Percentiles rank a stretch among this genome's conserved stretches.
Evolutionary conservation across 1,139 yeast species (phyloP).

Genomic region (Protomyces arabidopsidicola): DNA sequence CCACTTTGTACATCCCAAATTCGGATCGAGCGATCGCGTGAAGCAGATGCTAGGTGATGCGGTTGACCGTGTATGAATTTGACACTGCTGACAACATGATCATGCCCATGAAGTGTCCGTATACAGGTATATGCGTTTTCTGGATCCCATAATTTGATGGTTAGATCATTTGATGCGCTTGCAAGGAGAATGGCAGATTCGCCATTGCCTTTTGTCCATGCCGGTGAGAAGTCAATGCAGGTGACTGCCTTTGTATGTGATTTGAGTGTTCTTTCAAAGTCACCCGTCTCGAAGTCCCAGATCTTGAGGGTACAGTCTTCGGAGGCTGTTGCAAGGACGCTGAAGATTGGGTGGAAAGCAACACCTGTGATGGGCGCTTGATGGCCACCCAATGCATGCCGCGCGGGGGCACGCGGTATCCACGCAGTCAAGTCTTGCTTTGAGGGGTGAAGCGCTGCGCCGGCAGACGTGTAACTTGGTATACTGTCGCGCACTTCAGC

Average conservation of each 20-base stretch:
- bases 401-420: slow-evolving; percentile 58
- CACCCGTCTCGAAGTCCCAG: slow-evolving; percentile 70
- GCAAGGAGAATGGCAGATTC: slow-evolving; percentile 39
- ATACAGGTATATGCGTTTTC: slow-evolving; percentile 51
- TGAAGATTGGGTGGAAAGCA: slow-evolving; percentile 68
- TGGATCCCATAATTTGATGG: slow-evolving; percentile 67
- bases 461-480: slow-evolving; percentile 27
- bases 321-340: slow-evolving; percentile 62
- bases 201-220: slow-evolving; percentile 28
- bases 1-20: slow-evolving; percentile 76
- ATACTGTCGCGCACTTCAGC: slow-evolving; percentile 8
- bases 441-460: slow-evolving; percentile 4
- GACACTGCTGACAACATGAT: slow-evolving; percentile 72
- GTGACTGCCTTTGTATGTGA: slow-evolving; percentile 77
- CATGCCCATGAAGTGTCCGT: slow-evolving; percentile 79
- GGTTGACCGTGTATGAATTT: slow-evolving; percentile 49
- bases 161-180: slow-evolving; percentile 69
- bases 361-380: slow-evolving; percentile 58
- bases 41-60: slow-evolving; percentile 57
- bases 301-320: slow-evolving; percentile 68
- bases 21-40: slow-evolving; percentile 69
- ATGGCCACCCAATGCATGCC: slow-evolving; percentile 51
- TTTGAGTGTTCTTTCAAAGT: slow-evolving; percentile 61
- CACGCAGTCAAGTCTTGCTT: slow-evolving; percentile 47
- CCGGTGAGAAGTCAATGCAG: slow-evolving; percentile 48